A percentile compares a stretch with the other conserved stretches of the same genome.
These are phyloP conservation scores for Leishmania guyanensis DNA, from an alignment of 208 protist species.

Conservation along the genomic window DNA sequence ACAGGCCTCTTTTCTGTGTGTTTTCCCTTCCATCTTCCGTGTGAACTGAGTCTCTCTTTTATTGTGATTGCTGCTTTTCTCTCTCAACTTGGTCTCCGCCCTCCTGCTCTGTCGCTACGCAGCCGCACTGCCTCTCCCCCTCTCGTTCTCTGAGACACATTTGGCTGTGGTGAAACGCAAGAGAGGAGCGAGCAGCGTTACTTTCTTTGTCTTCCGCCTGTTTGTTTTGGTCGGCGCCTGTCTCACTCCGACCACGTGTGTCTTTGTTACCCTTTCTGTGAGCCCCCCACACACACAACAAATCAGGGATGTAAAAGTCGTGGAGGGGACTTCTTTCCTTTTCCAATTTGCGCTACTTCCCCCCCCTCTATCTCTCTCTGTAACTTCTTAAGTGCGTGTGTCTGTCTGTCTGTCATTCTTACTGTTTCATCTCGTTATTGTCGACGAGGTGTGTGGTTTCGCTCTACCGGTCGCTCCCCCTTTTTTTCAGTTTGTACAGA, in stretches of 20 bases:
- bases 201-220: neutral
- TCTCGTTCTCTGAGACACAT: neutral
- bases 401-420: constrained; percentile 2
- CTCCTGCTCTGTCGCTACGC: neutral
- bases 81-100: neutral
- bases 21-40: neutral
- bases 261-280: neutral
- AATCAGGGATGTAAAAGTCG: no score
- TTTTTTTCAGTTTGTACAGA: neutral
- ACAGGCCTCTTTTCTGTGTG: neutral
- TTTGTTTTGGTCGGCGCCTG: neutral
- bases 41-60: neutral
- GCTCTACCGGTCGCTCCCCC: no score
- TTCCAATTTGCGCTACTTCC: neutral
- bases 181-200: neutral
- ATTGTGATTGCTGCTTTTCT: neutral
- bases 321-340: no score
- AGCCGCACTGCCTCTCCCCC: neutral
- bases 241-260: neutral
- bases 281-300: neutral
- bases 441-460: neutral
- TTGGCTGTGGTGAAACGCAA: neutral
- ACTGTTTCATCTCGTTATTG: neutral
- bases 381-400: neutral
- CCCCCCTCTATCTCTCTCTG: neutral